Conservation (phyloP, 305 asterid species). For the Rubia balearica region DNA sequence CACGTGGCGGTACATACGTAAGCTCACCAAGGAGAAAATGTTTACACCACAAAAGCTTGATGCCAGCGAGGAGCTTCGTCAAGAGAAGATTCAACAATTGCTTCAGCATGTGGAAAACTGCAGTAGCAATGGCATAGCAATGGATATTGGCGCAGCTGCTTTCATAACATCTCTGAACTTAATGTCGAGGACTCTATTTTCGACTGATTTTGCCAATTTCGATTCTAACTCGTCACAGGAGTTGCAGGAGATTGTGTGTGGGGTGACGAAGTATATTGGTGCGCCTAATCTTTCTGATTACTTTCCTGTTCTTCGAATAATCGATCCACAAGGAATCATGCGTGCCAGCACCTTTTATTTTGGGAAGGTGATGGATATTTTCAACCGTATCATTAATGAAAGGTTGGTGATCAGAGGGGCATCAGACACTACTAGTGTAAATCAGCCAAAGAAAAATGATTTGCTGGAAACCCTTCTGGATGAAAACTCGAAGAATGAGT, state of each 20-base stretch:
- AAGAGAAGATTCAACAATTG: constrained; percentile 15
- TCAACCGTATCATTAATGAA: constrained; percentile 23
- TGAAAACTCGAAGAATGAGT: constrained; percentile 1
- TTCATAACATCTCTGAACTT: constrained; percentile 29
- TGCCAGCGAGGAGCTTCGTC: constrained; percentile 23
- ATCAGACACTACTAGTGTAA: not conserved
- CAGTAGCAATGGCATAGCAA: not conserved
- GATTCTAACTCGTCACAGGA: constrained; percentile 21
- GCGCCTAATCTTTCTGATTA: constrained; percentile 22
- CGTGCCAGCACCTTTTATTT: not conserved
- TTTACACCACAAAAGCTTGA: constrained; percentile 24
- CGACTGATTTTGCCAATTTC: constrained; percentile 20
- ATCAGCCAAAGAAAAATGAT: constrained; percentile 14
- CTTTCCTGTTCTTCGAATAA: constrained; percentile 17
- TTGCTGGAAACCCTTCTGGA: constrained; percentile 27
- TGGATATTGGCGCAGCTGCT: constrained; percentile 26
- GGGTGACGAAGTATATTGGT: constrained; percentile 7
- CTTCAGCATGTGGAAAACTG: no score
- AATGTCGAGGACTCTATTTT: constrained; percentile 23
- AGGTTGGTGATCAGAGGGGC: constrained; percentile 1
- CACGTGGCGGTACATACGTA: constrained; percentile 34
- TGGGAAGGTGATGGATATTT: not conserved
- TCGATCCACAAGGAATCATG: constrained; percentile 23
- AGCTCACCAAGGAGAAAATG: constrained; percentile 24
- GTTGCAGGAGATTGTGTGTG: constrained; percentile 20